Conservation (phyloP, 2,329 filamentous ascomycete species). For the Gliomastix tumulicola region DNA sequence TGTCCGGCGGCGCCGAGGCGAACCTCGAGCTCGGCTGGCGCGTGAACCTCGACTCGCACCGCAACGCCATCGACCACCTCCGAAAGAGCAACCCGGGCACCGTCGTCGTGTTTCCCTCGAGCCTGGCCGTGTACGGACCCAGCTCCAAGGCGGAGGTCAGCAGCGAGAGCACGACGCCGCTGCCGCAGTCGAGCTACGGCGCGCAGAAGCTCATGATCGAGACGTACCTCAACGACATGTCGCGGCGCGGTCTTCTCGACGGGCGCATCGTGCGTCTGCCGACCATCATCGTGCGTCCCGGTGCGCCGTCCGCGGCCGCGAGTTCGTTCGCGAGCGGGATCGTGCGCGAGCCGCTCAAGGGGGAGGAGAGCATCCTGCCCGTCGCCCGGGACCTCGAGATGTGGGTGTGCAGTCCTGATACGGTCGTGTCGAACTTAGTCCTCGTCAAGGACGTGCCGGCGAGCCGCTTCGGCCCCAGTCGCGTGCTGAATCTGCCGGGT, state of each 20-base stretch:
- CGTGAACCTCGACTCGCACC: constrained; percentile 53
- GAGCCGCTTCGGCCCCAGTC: constrained; percentile 26
- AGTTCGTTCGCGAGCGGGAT: constrained; percentile 56
- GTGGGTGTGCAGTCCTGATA: constrained; percentile 46
- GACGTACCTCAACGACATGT: constrained; percentile 14
- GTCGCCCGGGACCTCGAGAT: constrained; percentile 35
- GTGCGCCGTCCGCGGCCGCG: constrained; percentile 42
- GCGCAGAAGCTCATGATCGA: constrained; percentile 54
- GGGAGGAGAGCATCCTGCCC: constrained; percentile 38
- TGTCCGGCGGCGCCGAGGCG: constrained; percentile 55
- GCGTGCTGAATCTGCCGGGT: constrained; percentile 45
- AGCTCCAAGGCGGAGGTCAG: constrained; percentile 30
- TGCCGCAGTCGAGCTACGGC: constrained; percentile 49
- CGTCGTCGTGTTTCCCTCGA: constrained; percentile 50
- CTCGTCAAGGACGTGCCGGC: constrained; percentile 30
- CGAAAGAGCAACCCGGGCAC: constrained; percentile 35
- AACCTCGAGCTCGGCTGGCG: constrained; percentile 44
- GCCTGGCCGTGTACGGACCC: constrained; percentile 52
- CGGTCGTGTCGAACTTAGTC: constrained; percentile 41
- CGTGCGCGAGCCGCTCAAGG: constrained; percentile 46
- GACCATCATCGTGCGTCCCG: constrained; percentile 51
- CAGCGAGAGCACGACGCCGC: constrained; percentile 32
- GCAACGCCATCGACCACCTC: constrained; percentile 43
- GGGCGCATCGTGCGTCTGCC: constrained; percentile 49
- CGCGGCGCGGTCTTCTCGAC: constrained; percentile 45